A percentile compares a stretch with the other conserved stretches of the same genome.
These are phyloP conservation scores for Epicoccum nigrum DNA, from an alignment of 2,329 filamentous ascomycete genomes.

Conservation along the genomic window DNA sequence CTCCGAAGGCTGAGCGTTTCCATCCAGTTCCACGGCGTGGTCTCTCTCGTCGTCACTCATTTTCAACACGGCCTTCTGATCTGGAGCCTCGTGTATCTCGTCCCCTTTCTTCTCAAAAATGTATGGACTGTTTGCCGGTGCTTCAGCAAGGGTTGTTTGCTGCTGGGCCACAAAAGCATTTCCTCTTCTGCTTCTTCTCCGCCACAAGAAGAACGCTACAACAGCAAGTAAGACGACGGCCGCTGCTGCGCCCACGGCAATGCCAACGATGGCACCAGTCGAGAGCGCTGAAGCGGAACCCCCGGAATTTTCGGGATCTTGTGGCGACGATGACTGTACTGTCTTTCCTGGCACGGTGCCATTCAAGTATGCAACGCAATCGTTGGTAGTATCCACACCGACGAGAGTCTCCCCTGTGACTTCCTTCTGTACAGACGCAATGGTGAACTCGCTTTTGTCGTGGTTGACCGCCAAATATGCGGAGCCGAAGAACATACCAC, in stretches of 20 bases:
- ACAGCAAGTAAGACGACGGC: neutral
- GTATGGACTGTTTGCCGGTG: neutral
- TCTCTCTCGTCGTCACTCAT: neutral
- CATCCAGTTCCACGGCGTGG: neutral
- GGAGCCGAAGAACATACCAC: conserved; percentile 15
- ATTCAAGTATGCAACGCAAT: conserved; percentile 1
- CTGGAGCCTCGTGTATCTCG: neutral
- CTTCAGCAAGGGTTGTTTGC: neutral
- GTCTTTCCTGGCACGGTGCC: neutral
- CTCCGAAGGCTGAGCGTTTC: neutral
- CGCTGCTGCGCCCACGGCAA: neutral
- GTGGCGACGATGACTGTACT: neutral
- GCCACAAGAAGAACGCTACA: neutral
- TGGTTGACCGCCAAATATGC: conserved; percentile 16
- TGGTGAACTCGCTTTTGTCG: conserved; percentile 15
- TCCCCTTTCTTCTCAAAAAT: neutral
- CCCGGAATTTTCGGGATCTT: neutral
- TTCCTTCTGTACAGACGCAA: conserved; percentile 2
- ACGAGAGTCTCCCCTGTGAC: conserved; percentile 4
- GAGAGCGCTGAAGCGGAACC: neutral
- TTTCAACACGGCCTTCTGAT: neutral
- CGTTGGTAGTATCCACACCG: conserved; percentile 7
- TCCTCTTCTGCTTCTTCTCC: neutral
- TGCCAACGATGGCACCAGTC: neutral
- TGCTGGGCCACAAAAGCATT: neutral